These are phyloP conservation scores for Verticillium longisporum DNA, from an alignment of 2,329 filamentous ascomycete genomes.

Conservation along the genomic window DNA sequence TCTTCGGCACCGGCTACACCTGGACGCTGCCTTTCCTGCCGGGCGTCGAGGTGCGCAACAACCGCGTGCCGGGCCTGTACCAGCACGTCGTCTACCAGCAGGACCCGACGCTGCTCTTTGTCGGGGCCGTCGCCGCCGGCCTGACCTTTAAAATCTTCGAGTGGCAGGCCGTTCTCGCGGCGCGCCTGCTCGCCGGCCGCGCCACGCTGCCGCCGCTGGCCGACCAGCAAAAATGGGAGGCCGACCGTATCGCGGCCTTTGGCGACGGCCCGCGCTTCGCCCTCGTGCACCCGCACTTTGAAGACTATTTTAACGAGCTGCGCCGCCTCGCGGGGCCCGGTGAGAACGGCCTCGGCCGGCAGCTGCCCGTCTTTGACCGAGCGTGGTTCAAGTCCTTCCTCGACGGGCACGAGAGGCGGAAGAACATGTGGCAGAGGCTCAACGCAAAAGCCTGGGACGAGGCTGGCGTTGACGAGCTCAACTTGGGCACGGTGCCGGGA, in stretches of 20 bases:
- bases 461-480: neutral
- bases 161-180: conserved; percentile 59
- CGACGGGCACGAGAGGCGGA: conserved; percentile 47
- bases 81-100: conserved; percentile 49
- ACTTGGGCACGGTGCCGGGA: neutral
- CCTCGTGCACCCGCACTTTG: conserved; percentile 54
- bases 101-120: conserved; percentile 49
- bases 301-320: conserved; percentile 56
- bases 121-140: conserved; percentile 49
- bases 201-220: conserved; percentile 38
- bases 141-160: conserved; percentile 65
- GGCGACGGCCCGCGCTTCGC: conserved; percentile 53
- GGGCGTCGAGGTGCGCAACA: conserved; percentile 41
- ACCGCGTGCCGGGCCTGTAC: conserved; percentile 48
- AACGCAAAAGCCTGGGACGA: conserved; percentile 26
- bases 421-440: conserved; percentile 48
- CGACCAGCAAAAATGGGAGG: conserved; percentile 51
- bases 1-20: conserved; percentile 61
- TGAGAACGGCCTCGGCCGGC: conserved; percentile 32
- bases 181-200: conserved; percentile 49
- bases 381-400: conserved; percentile 45
- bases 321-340: conserved; percentile 39
- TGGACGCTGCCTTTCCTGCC: conserved; percentile 59
- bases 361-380: conserved; percentile 34
- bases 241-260: conserved; percentile 40